phyloP scores from a whole-genome alignment of 2,329 filamentous ascomycete species.

The Phaeoacremonium minimum region DNA sequence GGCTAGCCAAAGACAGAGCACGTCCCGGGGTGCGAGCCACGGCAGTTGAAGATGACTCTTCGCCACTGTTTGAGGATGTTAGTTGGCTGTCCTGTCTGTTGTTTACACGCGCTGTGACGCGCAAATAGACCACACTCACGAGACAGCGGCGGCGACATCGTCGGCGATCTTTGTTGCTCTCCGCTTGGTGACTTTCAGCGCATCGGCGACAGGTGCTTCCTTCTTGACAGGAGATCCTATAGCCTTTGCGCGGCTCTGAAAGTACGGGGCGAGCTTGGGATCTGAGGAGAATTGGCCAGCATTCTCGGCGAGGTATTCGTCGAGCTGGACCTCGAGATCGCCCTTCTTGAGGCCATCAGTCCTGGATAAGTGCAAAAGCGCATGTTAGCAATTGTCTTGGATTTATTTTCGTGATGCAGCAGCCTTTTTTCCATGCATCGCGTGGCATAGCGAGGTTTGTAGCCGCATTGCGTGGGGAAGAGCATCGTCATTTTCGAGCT shows the following conservation, averaged over 20 bases:
- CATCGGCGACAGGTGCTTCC: conserved; percentile 34
- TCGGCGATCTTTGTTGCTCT: conserved; percentile 38
- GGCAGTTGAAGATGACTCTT: conserved; percentile 35
- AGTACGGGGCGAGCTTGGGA: conserved; percentile 69
- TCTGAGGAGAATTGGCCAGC: conserved; percentile 59
- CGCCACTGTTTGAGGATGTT: conserved; percentile 14
- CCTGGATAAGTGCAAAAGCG: conserved; percentile 36
- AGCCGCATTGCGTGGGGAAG: too few species aligned
- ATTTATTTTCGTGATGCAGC: too few species aligned
- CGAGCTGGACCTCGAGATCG: conserved; percentile 72
- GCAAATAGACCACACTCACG: conserved; percentile 29
- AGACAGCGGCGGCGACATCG: conserved; percentile 30
- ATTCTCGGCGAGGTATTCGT: conserved; percentile 69
- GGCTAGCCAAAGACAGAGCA: conserved; percentile 49
- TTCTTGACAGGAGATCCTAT: conserved; percentile 59
- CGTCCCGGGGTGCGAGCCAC: conserved; percentile 46
- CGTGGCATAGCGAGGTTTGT: too few species aligned
- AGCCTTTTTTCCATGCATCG: too few species aligned
- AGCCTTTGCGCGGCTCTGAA: conserved; percentile 59
- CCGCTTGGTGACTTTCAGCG: conserved; percentile 41
- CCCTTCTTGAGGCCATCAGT: conserved; percentile 69
- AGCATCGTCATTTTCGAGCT: too few species aligned
- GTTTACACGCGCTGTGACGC: conserved; percentile 4
- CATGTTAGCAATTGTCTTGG: conserved; percentile 13
- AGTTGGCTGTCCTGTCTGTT: conserved; percentile 3